phyloP scores from a whole-genome alignment of 2,329 filamentous ascomycete genomes.

The Sclerotinia nivalis region DNA sequence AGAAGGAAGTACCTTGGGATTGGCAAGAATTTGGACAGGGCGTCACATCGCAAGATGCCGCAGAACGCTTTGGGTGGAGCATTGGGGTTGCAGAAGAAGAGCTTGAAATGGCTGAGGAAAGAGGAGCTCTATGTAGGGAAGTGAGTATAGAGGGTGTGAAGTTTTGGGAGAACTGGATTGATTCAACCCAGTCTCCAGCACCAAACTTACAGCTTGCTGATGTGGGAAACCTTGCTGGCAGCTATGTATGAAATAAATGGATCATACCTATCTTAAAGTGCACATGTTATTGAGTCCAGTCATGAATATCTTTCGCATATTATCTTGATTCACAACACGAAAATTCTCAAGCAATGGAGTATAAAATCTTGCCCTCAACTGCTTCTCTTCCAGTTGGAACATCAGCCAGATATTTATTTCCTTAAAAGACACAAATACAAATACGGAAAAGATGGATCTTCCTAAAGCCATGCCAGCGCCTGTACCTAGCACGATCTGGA shows the following conservation, averaged over 20 bases:
- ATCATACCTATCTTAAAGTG: neutral
- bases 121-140: conserved; percentile 82
- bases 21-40: conserved; percentile 78
- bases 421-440: neutral
- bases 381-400: neutral
- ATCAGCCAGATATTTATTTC: neutral
- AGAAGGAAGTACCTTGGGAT: conserved; percentile 70
- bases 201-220: conserved; percentile 21
- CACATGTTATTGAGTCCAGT: neutral
- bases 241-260: conserved; percentile 10
- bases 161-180: conserved; percentile 81
- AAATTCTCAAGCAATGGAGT: neutral
- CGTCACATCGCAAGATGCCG: conserved; percentile 85
- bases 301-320: neutral
- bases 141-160: conserved; percentile 86
- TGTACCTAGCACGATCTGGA: neutral
- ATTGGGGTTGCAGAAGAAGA: conserved; percentile 94
- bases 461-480: neutral
- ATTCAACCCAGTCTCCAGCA: conserved; percentile 17
- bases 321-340: neutral
- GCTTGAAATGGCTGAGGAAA: conserved; percentile 94
- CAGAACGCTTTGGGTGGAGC: conserved; percentile 93
- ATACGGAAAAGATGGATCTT: neutral
- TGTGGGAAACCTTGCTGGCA: conserved; percentile 19
- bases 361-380: neutral